Base-by-base conservation (phyloP, 2,329 filamentous ascomycete genomes). In the Macrophomina pseudophaseolina region DNA sequence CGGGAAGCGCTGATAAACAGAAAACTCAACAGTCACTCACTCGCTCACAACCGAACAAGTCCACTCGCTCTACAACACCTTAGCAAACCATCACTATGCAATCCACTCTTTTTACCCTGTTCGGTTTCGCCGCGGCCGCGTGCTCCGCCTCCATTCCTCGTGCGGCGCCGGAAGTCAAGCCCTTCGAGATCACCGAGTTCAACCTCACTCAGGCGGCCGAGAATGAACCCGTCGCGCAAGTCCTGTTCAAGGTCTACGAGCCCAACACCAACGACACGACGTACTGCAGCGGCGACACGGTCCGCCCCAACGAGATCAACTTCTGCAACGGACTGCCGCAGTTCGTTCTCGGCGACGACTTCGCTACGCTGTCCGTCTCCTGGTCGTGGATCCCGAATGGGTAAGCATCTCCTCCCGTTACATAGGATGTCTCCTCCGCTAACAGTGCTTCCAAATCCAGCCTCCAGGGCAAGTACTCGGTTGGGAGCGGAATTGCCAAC, bases 291-390 rank as follows among this genome's bases (percentile, higher is more conserved):
- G 33, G 11, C 7, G 53, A 56, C 4, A 4, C 7, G 18, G 53
- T 42, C 4, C 33, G 18, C 12, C 53, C 35, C 4, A 56, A 56
- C 18, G 35, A 40, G 53, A n/a, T 56, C 7, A n/a, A 38, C 53
- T 56, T 56, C 32, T 56, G 53, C 53, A 56, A 56, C 33, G 53
- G 53, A 42, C 3, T 16, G 3, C 53, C 53, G 35, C 53, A 56
- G 18, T 56, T 18, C 35, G 33, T 42, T 6, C 42, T 56, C 5
- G 33, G 33, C 33, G 8, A 28, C 8, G 35, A 56, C 35, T 56
- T 42, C 53, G 28, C 18, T 7, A 56, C 33, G n/a, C 35, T 56
- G 6, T 5, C 33, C n/a, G 53, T 56, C 12, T 56, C 53, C 18
- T 56, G 33, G 33, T n/a, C 28, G n/a, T 40, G n/a, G 33, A 18